phyloP scores from a whole-genome alignment of 2,329 filamentous ascomycete species.

The Cercospora sp. region DNA sequence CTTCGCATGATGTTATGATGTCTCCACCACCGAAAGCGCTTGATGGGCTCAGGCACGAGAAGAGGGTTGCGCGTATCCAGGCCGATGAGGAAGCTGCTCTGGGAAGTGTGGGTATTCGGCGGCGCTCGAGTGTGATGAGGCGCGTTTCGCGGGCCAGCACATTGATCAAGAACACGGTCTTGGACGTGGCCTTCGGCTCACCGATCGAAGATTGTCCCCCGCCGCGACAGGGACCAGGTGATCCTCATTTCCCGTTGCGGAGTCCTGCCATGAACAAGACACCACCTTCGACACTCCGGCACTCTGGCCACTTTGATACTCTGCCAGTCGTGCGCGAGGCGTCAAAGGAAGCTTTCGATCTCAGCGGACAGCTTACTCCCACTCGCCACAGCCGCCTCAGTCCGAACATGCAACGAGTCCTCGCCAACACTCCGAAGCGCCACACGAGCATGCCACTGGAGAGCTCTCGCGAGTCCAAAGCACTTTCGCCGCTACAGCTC shows the following conservation, averaged over 20 bases:
- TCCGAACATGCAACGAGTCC: constrained; percentile 14
- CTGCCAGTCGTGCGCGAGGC: constrained; percentile 23
- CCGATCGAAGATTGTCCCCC: constrained; percentile 5
- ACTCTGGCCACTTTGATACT: constrained; percentile 10
- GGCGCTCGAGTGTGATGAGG: constrained; percentile 20
- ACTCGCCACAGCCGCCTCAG: constrained; percentile 1
- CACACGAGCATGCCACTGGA: constrained; percentile 13
- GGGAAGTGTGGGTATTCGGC: constrained; percentile 22
- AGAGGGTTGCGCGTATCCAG: constrained; percentile 10
- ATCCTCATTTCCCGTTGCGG: neutral
- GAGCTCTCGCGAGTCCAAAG: constrained; percentile 10
- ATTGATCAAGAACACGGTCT: constrained; percentile 18
- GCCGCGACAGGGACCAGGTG: neutral
- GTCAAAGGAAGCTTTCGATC: constrained; percentile 14
- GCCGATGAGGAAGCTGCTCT: constrained; percentile 22
- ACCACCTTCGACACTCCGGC: neutral
- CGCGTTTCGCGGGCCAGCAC: constrained; percentile 17
- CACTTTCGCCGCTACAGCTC: constrained; percentile 9
- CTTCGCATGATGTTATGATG: constrained; percentile 23
- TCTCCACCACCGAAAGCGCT: constrained; percentile 32
- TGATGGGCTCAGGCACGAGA: constrained; percentile 27
- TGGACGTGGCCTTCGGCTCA: constrained; percentile 10
- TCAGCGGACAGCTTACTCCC: constrained; percentile 1
- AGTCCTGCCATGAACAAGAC: neutral
- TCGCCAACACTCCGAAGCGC: constrained; percentile 11